These are phyloP conservation scores for Lecanicillium sp. DNA, from an alignment of 2,329 filamentous ascomycete genomes.

Conservation along the genomic window DNA sequence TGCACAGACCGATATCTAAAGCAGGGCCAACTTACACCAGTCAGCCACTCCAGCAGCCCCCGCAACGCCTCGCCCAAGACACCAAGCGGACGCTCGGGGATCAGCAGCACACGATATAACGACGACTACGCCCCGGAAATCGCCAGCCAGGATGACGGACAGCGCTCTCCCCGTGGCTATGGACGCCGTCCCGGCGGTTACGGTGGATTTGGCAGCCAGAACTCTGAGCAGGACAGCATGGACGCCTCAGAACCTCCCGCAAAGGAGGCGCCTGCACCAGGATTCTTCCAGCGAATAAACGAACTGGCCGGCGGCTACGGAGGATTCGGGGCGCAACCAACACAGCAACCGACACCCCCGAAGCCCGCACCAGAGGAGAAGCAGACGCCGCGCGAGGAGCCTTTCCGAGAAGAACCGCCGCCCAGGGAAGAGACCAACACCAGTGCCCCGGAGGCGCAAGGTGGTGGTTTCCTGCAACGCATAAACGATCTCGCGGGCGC, in stretches of 20 bases:
- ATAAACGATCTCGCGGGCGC: constrained; percentile 14
- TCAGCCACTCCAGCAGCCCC: constrained; percentile 55
- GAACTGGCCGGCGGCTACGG: constrained; percentile 43
- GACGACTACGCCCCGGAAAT: constrained; percentile 43
- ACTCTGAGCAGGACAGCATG: constrained; percentile 37
- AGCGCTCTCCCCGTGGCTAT: constrained; percentile 31
- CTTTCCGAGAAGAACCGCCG: neutral
- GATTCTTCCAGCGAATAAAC: constrained; percentile 56
- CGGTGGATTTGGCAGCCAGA: constrained; percentile 39
- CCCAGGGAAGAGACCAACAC: too few relatives aligned
- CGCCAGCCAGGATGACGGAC: constrained; percentile 34
- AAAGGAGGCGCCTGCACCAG: neutral
- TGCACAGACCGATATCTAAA: constrained; percentile 47
- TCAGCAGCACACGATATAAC: constrained; percentile 31
- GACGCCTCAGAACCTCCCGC: constrained; percentile 38
- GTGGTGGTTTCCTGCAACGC: constrained; percentile 10
- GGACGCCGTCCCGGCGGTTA: constrained; percentile 41
- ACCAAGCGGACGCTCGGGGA: constrained; percentile 39
- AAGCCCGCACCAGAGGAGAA: neutral
- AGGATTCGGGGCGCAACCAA: neutral
- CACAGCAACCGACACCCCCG: neutral
- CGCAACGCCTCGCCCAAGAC: constrained; percentile 59
- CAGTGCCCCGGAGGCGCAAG: too few relatives aligned
- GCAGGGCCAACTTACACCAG: constrained; percentile 56
- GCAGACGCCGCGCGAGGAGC: too few relatives aligned